Conservation (phyloP, 495 filamentous ascomycete species). For the Aspergillus coremiiformis region DNA sequence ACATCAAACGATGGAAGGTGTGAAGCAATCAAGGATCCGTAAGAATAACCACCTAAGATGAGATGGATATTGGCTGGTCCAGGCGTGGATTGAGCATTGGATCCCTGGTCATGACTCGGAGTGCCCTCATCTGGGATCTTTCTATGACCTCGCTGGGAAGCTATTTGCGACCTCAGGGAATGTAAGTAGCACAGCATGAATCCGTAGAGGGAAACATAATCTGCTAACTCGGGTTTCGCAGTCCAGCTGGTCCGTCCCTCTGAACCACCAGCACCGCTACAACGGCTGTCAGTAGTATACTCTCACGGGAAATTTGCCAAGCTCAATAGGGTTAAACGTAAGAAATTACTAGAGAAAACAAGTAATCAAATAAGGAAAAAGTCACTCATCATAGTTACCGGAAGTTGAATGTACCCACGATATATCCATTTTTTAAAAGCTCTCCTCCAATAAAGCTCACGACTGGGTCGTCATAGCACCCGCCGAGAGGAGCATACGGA, state of each 20-base stretch:
- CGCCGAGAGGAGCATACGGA: slow-evolving; percentile 83
- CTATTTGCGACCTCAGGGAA: slow-evolving; percentile 15
- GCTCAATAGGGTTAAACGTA: not conserved
- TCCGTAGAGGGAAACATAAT: slow-evolving; percentile 73
- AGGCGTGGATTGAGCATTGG: not conserved
- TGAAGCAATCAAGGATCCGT: slow-evolving; percentile 73
- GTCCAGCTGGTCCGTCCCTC: slow-evolving; percentile 80
- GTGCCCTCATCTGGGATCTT: not conserved
- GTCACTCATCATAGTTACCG: slow-evolving; percentile 45
- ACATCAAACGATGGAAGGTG: slow-evolving; percentile 56
- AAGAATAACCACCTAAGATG: slow-evolving; percentile 81
- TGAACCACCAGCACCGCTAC: slow-evolving; percentile 70
- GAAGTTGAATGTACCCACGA: slow-evolving; percentile 91
- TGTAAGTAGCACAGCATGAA: slow-evolving; percentile 70
- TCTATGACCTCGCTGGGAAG: not conserved
- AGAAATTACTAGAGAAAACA: not conserved
- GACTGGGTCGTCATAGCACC: slow-evolving; percentile 74
- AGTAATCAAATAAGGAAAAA: no score
- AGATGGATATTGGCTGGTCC: slow-evolving; percentile 23
- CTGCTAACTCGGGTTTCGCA: slow-evolving; percentile 65
- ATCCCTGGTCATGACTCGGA: not conserved
- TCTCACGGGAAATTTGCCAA: not conserved
- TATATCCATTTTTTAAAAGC: slow-evolving; percentile 57
- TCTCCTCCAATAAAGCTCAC: slow-evolving; percentile 56
- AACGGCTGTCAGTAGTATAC: not conserved